Evolutionary conservation across 768 basidiomycete species (phyloP).

Genomic region (Lanmaoa rubissima): DNA sequence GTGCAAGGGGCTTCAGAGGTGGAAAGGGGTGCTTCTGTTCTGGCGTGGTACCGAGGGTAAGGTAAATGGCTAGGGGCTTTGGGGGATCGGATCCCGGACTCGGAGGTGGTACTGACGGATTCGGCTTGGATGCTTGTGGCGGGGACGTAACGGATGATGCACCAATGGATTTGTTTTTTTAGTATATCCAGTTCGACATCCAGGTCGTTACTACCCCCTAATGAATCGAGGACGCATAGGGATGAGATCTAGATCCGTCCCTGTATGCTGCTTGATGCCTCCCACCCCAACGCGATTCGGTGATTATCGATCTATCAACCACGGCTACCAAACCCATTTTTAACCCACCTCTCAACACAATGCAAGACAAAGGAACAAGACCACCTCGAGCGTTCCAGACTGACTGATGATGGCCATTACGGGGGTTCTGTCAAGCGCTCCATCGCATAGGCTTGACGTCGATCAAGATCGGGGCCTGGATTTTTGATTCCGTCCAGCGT

Average conservation of each 20-base stretch:
- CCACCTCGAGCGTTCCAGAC: neutral
- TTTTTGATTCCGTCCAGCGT: too few species aligned
- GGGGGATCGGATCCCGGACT: too few species aligned
- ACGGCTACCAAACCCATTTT: neutral
- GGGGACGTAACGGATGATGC: neutral
- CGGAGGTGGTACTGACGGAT: neutral
- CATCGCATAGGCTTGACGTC: neutral
- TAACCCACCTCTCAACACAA: neutral
- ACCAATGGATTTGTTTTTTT: neutral
- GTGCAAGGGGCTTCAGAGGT: neutral
- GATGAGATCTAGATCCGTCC: constrained; percentile 2
- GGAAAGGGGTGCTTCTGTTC: neutral
- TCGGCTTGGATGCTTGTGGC: neutral
- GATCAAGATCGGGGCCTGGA: neutral
- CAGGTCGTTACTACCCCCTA: neutral
- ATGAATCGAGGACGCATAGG: too few species aligned
- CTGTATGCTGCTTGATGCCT: too few species aligned
- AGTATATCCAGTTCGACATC: neutral
- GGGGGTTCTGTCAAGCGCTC: neutral
- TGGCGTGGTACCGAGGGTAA: neutral
- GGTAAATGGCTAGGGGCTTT: neutral
- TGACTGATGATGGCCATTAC: neutral
- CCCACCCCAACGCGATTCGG: neutral
- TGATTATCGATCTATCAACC: neutral
- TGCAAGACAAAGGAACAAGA: neutral